A percentile compares a stretch with the other conserved stretches of the same genome.
phyloP scores from a whole-genome alignment of 192 early-diverging fungal genomes.

The Coemansia sp. region DNA sequence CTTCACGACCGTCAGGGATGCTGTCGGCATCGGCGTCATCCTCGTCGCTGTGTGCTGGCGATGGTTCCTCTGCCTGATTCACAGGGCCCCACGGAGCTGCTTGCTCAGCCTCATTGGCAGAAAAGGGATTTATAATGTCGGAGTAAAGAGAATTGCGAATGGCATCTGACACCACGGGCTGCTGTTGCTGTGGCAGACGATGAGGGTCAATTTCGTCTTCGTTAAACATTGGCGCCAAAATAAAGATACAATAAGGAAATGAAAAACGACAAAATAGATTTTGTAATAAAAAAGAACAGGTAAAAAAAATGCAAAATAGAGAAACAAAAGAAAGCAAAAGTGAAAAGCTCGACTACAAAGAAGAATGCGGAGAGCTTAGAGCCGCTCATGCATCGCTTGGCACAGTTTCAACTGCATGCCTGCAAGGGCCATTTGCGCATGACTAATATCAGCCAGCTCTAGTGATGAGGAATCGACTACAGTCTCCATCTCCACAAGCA shows the following conservation, averaged over 20 bases:
- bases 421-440: slow-evolving; percentile 2
- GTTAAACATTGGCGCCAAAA: slow-evolving; percentile 17
- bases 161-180: neutral
- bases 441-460: neutral
- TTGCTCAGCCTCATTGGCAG: slow-evolving; percentile 6
- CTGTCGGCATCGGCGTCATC: slow-evolving; percentile 2
- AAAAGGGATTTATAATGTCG: slow-evolving; percentile 28
- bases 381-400: slow-evolving; percentile 8
- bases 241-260: neutral
- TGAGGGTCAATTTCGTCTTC: slow-evolving; percentile 44
- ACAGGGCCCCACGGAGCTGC: slow-evolving; percentile 10
- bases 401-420: slow-evolving; percentile 29
- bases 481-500: slow-evolving; percentile 22
- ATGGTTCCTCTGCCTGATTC: neutral
- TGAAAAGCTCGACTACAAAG: neutral
- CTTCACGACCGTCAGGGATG: neutral
- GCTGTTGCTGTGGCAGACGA: slow-evolving; percentile 21
- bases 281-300: neutral
- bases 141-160: slow-evolving; percentile 19
- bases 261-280: slow-evolving; percentile 1
- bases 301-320: neutral
- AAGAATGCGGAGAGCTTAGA: neutral
- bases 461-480: neutral
- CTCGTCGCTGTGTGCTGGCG: neutral
- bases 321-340: neutral